Conservation (phyloP, 139 green algal species). For the Ulvella scutata region DNA sequence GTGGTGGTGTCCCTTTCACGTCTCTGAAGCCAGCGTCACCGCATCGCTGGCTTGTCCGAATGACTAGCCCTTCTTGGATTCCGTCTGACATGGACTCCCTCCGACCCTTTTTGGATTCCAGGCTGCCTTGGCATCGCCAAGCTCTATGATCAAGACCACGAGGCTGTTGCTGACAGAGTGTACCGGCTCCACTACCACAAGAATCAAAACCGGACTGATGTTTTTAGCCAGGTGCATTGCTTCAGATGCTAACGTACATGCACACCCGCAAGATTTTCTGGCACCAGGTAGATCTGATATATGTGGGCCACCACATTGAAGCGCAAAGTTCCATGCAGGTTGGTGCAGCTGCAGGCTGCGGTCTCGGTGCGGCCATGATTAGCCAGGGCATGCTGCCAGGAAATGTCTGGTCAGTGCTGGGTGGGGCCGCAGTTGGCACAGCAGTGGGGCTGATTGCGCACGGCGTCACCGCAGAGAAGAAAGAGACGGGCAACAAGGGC, state of each 20-base stretch:
- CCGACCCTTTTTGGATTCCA: conserved; percentile 4
- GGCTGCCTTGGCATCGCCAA: conserved; percentile 13
- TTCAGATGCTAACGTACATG: too few relatives aligned
- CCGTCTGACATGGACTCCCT: background rate
- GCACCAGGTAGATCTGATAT: too few relatives aligned
- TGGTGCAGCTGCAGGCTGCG: conserved; percentile 3
- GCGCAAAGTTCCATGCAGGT: too few relatives aligned
- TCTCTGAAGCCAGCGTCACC: background rate
- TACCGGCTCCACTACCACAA: conserved; percentile 43
- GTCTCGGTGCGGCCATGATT: conserved; percentile 4
- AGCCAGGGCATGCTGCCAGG: background rate
- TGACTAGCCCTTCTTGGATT: background rate
- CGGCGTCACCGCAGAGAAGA: conserved; percentile 10
- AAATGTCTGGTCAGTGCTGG: conserved; percentile 9
- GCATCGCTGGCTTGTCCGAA: background rate
- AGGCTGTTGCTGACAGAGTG: conserved; percentile 32
- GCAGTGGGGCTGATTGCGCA: conserved; percentile 23
- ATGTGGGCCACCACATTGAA: too few relatives aligned
- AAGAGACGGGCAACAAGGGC: conserved; percentile 3
- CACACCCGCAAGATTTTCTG: too few relatives aligned
- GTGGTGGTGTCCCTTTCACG: background rate
- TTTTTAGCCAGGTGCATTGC: conserved; percentile 7
- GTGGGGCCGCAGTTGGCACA: conserved; percentile 16
- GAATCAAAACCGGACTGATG: conserved; percentile 22
- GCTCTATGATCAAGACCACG: conserved; percentile 17